Conservation (phyloP, 257 asterid species). For the Plantago elongata region DNA sequence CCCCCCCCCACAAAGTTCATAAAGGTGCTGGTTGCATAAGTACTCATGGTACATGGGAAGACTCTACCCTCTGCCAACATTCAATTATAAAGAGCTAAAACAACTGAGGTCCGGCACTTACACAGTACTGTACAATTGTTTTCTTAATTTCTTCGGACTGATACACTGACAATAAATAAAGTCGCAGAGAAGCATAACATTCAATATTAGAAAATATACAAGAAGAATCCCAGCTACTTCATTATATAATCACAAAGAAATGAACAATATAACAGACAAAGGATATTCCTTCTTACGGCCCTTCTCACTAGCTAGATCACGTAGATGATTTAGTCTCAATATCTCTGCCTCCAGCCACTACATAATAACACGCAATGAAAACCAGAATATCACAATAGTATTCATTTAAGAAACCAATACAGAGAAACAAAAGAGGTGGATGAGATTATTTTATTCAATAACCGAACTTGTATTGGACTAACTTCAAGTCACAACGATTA, state of each 20-base stretch:
- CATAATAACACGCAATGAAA: constrained; percentile 23
- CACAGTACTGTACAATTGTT: background rate
- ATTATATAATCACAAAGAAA: constrained; percentile 1
- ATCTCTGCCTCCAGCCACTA: constrained; percentile 56
- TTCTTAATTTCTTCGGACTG: background rate
- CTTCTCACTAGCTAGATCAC: constrained; percentile 62
- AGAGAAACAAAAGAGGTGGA: background rate
- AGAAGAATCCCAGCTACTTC: constrained; percentile 7
- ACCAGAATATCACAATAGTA: constrained; percentile 9
- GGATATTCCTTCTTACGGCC: constrained; percentile 63
- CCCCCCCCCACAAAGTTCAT: too few species aligned
- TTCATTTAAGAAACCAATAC: background rate
- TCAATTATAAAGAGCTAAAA: background rate
- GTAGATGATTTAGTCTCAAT: constrained; percentile 44
- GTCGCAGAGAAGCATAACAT: background rate
- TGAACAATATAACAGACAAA: constrained; percentile 25
- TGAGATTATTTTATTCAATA: background rate
- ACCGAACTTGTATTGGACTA: constrained; percentile 9
- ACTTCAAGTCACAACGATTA: background rate
- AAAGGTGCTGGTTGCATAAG: too few species aligned
- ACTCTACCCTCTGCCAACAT: too few species aligned
- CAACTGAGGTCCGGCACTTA: background rate
- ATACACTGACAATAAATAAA: background rate
- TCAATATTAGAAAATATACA: background rate
- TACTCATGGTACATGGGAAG: too few species aligned